These are phyloP conservation scores for Babesia sp. DNA, from an alignment of 169 alveolate genomes.

Conservation along the genomic window DNA sequence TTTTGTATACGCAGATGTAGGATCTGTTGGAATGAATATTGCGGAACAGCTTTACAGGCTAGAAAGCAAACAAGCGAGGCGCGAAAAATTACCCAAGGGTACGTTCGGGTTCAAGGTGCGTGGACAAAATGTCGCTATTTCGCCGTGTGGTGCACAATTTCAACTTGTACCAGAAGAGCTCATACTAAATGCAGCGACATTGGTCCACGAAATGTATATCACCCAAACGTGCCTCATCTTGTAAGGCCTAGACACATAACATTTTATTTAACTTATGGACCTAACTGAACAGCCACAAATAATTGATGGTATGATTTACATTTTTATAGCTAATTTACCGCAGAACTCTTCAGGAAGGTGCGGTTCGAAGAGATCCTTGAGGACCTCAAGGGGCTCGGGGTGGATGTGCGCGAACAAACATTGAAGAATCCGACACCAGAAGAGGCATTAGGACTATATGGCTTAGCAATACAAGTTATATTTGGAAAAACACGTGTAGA, in stretches of 20 bases:
- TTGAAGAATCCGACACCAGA: constrained; percentile 59
- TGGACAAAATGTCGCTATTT: not conserved
- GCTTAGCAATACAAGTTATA: constrained; percentile 64
- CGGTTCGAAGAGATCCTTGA: constrained; percentile 63
- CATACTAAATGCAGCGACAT: constrained; percentile 60
- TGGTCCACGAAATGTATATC: constrained; percentile 62
- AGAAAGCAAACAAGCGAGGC: constrained; percentile 31
- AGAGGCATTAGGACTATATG: constrained; percentile 61
- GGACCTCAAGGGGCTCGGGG: constrained; percentile 67
- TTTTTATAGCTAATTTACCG: not conserved
- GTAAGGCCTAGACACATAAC: not conserved
- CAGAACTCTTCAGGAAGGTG: constrained; percentile 63
- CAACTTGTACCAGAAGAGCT: constrained; percentile 64
- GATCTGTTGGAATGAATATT: constrained; percentile 61
- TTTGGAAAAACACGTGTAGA: constrained; percentile 61
- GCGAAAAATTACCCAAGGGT: constrained; percentile 64
- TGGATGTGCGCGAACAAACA: constrained; percentile 47
- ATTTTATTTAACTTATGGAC: constrained; percentile 23
- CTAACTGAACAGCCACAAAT: constrained; percentile 30
- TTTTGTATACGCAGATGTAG: constrained; percentile 38
- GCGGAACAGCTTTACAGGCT: constrained; percentile 69
- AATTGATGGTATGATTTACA: constrained; percentile 27
- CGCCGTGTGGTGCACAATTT: constrained; percentile 47
- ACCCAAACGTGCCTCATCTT: constrained; percentile 62
- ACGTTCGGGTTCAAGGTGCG: constrained; percentile 47